Evolutionary conservation across 177 flowering plant species (phyloP), one percentile per base, ranked within the genome.

Genomic region (Tripterygium wilfordii): DNA sequence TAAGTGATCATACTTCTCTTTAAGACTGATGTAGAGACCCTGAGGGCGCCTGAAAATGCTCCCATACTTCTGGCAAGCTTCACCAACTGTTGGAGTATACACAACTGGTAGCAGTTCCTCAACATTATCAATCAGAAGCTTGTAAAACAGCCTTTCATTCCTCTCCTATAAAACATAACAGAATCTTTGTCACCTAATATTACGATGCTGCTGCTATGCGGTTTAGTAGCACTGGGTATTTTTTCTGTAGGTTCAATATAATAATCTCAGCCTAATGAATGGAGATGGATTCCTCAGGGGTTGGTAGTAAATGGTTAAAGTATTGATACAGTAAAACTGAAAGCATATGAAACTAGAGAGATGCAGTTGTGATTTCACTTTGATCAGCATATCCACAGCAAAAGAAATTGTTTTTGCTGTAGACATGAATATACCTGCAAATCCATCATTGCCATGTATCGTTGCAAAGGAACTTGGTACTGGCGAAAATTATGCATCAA

Each of bases 41-140:
- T 87, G 96, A 36, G 92, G 89, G 16, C 79, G 83, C 64, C 83
- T 76, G 65, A 70, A 84, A 43, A 87, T 84, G 80, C 92, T 78
- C 12, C 92, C 89, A 52, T 82, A 87, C 63, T 84, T 84, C 74
- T 87, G 96, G 64, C 96, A 87, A 41, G 96, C 96, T 68, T 87
- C 96, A 15, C 96, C 96, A 51, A 87, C 96, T 10, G 78, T 73
- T 12, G 96, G 96, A 18, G 96, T 87, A 60, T 87, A 87, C 17
- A 87, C 87, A 44, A 84, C 72, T 5, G 96, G 96, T 5, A 87
- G 83, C 49, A 87, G 42, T 54, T 87, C 96, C 71, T 87, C 96
- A 17, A 87, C 92, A 57, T 87, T 73, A 42, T 82, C 87, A 27
- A 87, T 70, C 4, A 87, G 83, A 57, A 87, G 80, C 80, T 84